A percentile compares a stretch with the other conserved stretches of the same genome.
These are phyloP conservation scores for Vitis hybrid DNA, from an alignment of 177 flowering plant genomes.

Conservation along the genomic window DNA sequence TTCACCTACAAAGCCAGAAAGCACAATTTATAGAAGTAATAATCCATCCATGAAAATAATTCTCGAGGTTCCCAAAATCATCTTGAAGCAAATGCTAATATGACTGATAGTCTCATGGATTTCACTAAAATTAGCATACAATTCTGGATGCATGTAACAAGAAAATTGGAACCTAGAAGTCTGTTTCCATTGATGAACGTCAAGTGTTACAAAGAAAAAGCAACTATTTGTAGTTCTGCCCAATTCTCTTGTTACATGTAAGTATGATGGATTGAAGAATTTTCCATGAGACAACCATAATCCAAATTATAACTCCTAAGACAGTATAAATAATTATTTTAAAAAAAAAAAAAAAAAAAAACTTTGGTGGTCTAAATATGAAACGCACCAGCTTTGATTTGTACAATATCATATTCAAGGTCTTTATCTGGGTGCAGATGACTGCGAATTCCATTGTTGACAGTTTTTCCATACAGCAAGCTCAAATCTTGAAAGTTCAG, in stretches of 20 bases:
- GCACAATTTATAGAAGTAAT: neutral
- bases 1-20: neutral
- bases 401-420: neutral
- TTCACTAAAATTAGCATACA: neutral
- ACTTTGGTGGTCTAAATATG: neutral
- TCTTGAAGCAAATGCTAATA: neutral
- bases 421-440: neutral
- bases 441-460: conserved; percentile 7
- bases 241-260: neutral
- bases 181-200: neutral
- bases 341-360: neutral
- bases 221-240: neutral
- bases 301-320: neutral
- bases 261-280: neutral
- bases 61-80: neutral
- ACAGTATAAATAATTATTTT: neutral
- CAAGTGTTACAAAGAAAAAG: neutral
- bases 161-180: neutral
- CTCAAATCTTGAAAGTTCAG: conserved; percentile 17
- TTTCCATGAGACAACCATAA: neutral
- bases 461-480: conserved; percentile 16
- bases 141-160: neutral
- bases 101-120: neutral
- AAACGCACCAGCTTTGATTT: conserved; percentile 1
- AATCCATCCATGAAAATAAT: neutral